Base-by-base conservation (phyloP, 129 eudicot species). In the Daucus carota region DNA sequence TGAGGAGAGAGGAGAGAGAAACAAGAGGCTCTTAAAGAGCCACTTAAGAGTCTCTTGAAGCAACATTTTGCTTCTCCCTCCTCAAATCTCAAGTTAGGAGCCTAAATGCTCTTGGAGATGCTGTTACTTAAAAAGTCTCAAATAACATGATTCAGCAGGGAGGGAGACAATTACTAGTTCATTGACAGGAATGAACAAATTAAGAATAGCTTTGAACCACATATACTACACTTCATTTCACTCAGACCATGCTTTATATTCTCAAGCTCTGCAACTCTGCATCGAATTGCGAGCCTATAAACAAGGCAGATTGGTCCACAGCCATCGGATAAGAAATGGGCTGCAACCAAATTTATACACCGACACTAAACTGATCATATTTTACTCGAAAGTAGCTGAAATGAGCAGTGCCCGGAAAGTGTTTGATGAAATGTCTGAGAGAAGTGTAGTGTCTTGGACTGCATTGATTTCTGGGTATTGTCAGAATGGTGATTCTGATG, bases 361-460 rank as follows among this genome's bases (percentile, higher is more conserved):
- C 34, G 81, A 74, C 70, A 88, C 87, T 17, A 88, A 88, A 42
- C 69, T 88, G 83, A 84, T 90, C 15, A 73, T 84, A 12, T 68
- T 85, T 14, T 83, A 88, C 40, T 73, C 87, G 0, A 88, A 86
- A 75, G 46, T 79, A 32, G 90, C 87, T 59, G 82, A 88, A 75
- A 63, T 88, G 84, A 78, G 17, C 8, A 78, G 32, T 41, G 91
- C 94, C 3, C 89, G 86, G 0, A 41, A 83, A 8, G 79, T 91
- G 87, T 91, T 88, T 11, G 93, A 88, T 79, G 81, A 52, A 88
- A 88, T 90, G 93, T 74, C 73, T 68, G 83, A 88, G 71, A 84
- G 88, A 47, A 81, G 72, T 57, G 86, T 88, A 75, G 93, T 91
- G 31, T 76, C 97, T 68, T 91, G 94, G 97, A 88, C 92, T 60